Conservation (phyloP, 176 grass and related monocot species). For the Oryza glumipatula region DNA sequence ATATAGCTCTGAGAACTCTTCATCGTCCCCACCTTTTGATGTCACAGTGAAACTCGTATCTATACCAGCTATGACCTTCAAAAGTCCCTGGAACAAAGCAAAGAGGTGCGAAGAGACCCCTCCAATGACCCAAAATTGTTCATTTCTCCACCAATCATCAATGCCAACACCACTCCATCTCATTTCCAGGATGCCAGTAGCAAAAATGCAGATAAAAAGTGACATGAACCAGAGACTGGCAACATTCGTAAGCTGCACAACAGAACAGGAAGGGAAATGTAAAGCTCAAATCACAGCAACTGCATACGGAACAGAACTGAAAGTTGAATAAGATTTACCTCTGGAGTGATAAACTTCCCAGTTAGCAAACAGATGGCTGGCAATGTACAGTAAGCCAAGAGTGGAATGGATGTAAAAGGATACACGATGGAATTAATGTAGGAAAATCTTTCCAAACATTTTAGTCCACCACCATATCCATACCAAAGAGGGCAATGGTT, state of each 20-base stretch:
- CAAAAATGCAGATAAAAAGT: slow-evolving; percentile 6
- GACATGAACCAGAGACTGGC: background rate
- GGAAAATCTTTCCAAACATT: slow-evolving; percentile 62
- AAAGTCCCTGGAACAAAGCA: background rate
- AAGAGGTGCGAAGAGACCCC: background rate
- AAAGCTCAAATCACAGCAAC: background rate
- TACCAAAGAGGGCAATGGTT: slow-evolving; percentile 73
- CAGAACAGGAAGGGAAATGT: background rate
- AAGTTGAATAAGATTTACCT: slow-evolving; percentile 41
- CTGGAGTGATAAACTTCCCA: slow-evolving; percentile 68
- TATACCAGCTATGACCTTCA: slow-evolving; percentile 5
- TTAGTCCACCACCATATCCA: slow-evolving; percentile 66
- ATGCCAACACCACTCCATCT: background rate
- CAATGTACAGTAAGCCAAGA: slow-evolving; percentile 68
- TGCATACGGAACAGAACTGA: background rate
- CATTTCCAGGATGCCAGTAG: slow-evolving; percentile 8
- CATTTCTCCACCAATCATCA: slow-evolving; percentile 8
- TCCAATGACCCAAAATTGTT: background rate
- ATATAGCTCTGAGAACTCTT: background rate
- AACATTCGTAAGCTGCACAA: background rate
- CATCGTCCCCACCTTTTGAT: background rate
- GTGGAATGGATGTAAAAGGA: slow-evolving; percentile 68
- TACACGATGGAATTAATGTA: slow-evolving; percentile 69
- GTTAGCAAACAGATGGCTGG: slow-evolving; percentile 67
- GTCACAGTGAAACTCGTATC: slow-evolving; percentile 1